Percentiles rank a stretch among this genome's conserved stretches.
phyloP scores from a whole-genome alignment of 2,329 filamentous ascomycete genomes.

The Ilyonectria mors-panacis region DNA sequence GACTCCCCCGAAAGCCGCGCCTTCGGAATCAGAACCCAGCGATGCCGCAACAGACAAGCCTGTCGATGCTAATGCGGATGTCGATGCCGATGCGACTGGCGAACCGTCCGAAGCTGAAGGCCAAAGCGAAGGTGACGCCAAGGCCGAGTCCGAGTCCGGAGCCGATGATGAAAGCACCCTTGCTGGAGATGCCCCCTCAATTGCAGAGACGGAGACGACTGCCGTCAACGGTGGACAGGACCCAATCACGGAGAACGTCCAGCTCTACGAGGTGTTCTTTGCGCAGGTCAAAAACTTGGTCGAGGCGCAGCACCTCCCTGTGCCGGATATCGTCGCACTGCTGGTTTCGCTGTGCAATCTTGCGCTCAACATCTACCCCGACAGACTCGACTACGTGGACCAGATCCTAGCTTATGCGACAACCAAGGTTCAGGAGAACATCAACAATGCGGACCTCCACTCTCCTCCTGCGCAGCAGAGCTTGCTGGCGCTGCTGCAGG shows the following conservation, averaged over 20 bases:
- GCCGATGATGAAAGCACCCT: constrained; percentile 50
- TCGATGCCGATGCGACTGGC: constrained; percentile 52
- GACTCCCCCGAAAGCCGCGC: constrained; percentile 25
- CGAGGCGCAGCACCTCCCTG: constrained; percentile 89
- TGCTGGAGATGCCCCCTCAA: constrained; percentile 54
- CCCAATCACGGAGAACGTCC: constrained; percentile 75
- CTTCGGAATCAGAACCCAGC: constrained; percentile 41
- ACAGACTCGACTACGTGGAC: constrained; percentile 93
- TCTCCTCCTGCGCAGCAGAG: constrained; percentile 89
- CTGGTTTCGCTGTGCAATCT: constrained; percentile 95
- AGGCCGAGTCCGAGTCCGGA: constrained; percentile 23
- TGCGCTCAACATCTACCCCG: constrained; percentile 95
- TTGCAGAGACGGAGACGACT: constrained; percentile 64
- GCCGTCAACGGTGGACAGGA: constrained; percentile 64
- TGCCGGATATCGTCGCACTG: constrained; percentile 94
- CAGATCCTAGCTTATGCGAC: constrained; percentile 92
- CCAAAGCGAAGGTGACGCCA: constrained; percentile 44
- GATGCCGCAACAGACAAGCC: constrained; percentile 45
- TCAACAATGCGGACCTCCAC: constrained; percentile 96
- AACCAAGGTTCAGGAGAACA: constrained; percentile 87
- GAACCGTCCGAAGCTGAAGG: constrained; percentile 52
- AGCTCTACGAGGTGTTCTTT: constrained; percentile 97
- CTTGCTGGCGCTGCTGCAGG: constrained; percentile 89
- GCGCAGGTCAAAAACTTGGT: constrained; percentile 95
- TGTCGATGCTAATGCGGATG: constrained; percentile 36